phyloP scores from a whole-genome alignment of 2,329 filamentous ascomycete species.

The Venturia oleaginea region DNA sequence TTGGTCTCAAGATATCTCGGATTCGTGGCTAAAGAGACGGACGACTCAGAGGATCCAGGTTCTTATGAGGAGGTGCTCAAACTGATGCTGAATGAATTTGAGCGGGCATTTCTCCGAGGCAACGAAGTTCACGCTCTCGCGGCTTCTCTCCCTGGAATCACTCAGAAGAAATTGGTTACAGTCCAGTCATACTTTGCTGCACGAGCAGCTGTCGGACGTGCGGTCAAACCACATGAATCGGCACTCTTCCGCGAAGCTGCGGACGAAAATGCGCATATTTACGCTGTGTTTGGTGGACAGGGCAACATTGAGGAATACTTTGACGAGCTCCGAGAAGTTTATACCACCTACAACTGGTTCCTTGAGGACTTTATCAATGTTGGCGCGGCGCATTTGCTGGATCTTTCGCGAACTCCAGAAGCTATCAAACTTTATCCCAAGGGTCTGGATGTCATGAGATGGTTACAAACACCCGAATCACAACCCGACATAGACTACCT shows the following conservation, averaged over 20 bases:
- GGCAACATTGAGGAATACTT: conserved; percentile 99
- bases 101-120: conserved; percentile 85
- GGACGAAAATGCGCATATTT: conserved; percentile 75
- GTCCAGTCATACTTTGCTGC: conserved; percentile 88
- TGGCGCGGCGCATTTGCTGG: conserved; percentile 80
- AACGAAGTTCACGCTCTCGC: conserved; percentile 94
- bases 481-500: conserved; percentile 93
- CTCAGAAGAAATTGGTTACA: conserved; percentile 83
- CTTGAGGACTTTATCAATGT: conserved; percentile 74
- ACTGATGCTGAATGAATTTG: conserved; percentile 88
- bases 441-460: conserved; percentile 88
- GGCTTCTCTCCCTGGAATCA: conserved; percentile 77
- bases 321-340: conserved; percentile 87
- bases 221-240: conserved; percentile 87
- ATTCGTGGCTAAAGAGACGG: conserved; percentile 78
- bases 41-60: conserved; percentile 85
- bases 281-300: conserved; percentile 92
- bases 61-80: conserved; percentile 90
- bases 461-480: conserved; percentile 80
- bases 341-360: conserved; percentile 83
- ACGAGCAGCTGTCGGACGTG: conserved; percentile 70
- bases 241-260: conserved; percentile 82
- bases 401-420: conserved; percentile 68
- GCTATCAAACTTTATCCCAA: conserved; percentile 96
- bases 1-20: conserved; percentile 90